Evolutionary conservation across 768 basidiomycete genomes (phyloP), one percentile per base, ranked within the genome.

Genomic region (Psilocybe sp.): DNA sequence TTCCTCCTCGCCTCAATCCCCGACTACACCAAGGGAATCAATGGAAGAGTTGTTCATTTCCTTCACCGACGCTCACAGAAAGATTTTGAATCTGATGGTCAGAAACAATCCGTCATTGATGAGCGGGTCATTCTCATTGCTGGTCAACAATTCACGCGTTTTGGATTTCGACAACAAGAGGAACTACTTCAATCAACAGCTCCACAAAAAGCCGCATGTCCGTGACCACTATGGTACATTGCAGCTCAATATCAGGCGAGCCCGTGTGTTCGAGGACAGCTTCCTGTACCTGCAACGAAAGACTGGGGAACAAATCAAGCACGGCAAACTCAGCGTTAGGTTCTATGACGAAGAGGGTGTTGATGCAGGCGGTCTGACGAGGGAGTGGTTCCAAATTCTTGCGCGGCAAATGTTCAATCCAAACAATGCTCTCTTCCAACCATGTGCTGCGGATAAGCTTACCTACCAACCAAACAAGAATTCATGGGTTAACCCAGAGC

Each of bases 121-220:
- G 90, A 92, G 92, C 59, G 97, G 97, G 10, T 98, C 96, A 1
- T 99, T 99, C 78, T 93, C 95, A 13, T 78, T 99, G 1, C 76
- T 99, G 55, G 89, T 99, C 40, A 86, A 95, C 70, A 99, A 99
- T 61, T 87, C 97, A 41, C 85, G 92, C 28, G 94, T 98, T 18
- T 80, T 99, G 49, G 97, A 98, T 75, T 98, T 98, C 64, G 97
- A 98, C 76, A 98, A 98, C 83, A 99, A 99, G 74, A 84, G 97
- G 33, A 96, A 95, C 62, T 95, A 92, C 70, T 94, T 94, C 72
- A 85, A 80, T 38, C 93, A 96, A 65, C 92, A 95, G 64, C 76
- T 97, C 7, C 94, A 94, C 63, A 84, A 87, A 39, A 84, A 92
- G 8, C 85, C 85, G 14, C 82, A 87, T 57, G 73, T 76, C 11